Conservation (phyloP, 2,329 filamentous ascomycete species). For the Cytospora chrysosperma region DNA sequence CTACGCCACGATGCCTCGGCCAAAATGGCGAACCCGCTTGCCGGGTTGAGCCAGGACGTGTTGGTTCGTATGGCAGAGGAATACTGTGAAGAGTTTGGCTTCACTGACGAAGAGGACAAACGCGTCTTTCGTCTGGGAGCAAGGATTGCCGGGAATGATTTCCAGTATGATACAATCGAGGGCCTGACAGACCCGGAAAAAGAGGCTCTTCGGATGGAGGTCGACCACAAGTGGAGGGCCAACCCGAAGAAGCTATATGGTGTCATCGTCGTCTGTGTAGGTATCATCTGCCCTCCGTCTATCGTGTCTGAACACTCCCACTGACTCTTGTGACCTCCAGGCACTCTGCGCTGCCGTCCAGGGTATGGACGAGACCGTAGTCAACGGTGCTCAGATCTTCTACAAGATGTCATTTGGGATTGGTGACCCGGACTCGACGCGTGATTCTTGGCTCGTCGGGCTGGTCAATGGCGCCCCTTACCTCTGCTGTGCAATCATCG, state of each 20-base stretch:
- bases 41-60: conserved; percentile 42
- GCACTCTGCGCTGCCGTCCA: conserved; percentile 66
- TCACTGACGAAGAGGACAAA: conserved; percentile 55
- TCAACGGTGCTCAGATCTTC: conserved; percentile 67
- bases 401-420: conserved; percentile 64
- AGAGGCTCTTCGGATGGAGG: conserved; percentile 57
- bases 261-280: conserved; percentile 53
- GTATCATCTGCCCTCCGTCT: conserved; percentile 18
- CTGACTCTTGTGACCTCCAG: conserved; percentile 49
- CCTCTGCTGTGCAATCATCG: conserved; percentile 65
- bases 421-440: conserved; percentile 45
- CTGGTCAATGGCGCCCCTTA: conserved; percentile 61
- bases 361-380: conserved; percentile 70
- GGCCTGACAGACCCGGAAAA: conserved; percentile 59
- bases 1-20: conserved; percentile 37
- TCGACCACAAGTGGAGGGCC: conserved; percentile 62
- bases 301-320: not conserved
- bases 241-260: conserved; percentile 66
- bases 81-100: conserved; percentile 56
- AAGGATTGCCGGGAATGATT: conserved; percentile 53
- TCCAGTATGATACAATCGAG: conserved; percentile 48
- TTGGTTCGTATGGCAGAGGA: conserved; percentile 55
- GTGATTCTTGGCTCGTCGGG: conserved; percentile 53
- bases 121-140: conserved; percentile 60
- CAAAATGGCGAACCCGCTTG: conserved; percentile 43